Base-by-base conservation (phyloP, 768 basidiomycete genomes). In the Royoungia palumana region DNA sequence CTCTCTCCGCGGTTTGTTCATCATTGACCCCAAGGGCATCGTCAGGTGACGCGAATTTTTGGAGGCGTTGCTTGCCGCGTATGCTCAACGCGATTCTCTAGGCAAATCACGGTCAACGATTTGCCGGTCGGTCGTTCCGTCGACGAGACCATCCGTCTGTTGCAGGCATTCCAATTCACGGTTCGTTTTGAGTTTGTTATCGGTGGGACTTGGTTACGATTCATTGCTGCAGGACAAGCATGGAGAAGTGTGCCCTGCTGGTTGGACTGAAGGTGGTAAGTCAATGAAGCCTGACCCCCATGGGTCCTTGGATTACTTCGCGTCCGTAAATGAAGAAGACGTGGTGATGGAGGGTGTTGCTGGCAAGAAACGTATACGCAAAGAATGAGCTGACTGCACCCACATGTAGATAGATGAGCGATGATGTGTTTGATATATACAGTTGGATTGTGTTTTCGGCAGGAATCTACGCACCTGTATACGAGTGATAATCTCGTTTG, bases 71-170 rank as follows among this genome's bases (percentile, higher is more conserved):
- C 30, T 2, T 30, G 30, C 12, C 25, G 25, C 38, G 20, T 27
- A 13, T 17, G 14, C 20, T 34, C 13, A 7, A 24, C 0, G 5
- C n/a, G 43, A 16, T n/a, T 14, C 27, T 35, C 46, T 36, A 87
- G 86, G 53, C 86, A 90, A 75, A 85, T 89, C 57, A 91, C 89
- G 46, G 75, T 95, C 53, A 95, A 95, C 64, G 94, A 96, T 68
- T 79, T 94, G 35, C 90, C 93, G 13, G 92, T 95, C 41, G 94
- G 94, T n/a, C 88, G 94, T 45, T 93, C 90, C 3, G 93, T 95
- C 46, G 92, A 93, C 32, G 94, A 96, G 74, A 94, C 93, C 2
- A 58, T 94, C 45, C 87, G 94, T 50, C 82, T 96, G 41, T 74
- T 96, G 71, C 84, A 94, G 70, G 94, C 94, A 19, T 94, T 95